Percentiles rank a stretch among this genome's conserved stretches.
phyloP scores from a whole-genome alignment of 2,329 filamentous ascomycete genomes.

The Dendryphion nanum region DNA sequence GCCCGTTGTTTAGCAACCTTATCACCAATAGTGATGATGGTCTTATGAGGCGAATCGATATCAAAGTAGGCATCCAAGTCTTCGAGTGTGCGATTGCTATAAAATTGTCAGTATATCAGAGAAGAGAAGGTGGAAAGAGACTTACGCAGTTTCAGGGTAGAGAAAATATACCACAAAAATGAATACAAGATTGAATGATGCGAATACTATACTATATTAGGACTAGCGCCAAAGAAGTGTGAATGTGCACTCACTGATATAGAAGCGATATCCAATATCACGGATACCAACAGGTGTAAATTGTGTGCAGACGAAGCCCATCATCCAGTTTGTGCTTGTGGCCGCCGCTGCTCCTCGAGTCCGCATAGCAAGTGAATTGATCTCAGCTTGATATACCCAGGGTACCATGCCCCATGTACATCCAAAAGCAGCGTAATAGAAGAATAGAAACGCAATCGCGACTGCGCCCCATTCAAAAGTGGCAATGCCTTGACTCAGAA shows the following conservation, averaged over 20 bases:
- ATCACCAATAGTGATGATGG: slow-evolving; percentile 15
- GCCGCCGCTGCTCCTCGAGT: slow-evolving; percentile 46
- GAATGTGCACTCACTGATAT: too few relatives aligned
- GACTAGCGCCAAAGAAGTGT: too few relatives aligned
- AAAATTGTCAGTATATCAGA: not conserved
- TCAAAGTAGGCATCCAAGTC: slow-evolving; percentile 27
- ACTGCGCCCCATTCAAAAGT: slow-evolving; percentile 7
- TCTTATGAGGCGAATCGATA: slow-evolving; percentile 13
- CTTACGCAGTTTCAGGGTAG: slow-evolving; percentile 27
- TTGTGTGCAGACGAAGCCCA: slow-evolving; percentile 45
- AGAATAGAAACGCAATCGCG: slow-evolving; percentile 13
- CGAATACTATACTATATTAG: slow-evolving; percentile 21
- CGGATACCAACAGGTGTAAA: slow-evolving; percentile 44
- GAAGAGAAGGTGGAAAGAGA: not conserved
- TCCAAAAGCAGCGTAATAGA: slow-evolving; percentile 13
- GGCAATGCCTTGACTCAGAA: slow-evolving; percentile 2
- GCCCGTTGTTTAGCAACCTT: slow-evolving; percentile 18
- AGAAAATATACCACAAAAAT: slow-evolving; percentile 21
- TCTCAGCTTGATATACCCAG: slow-evolving; percentile 45
- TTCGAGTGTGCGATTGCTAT: slow-evolving; percentile 24
- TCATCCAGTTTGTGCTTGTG: slow-evolving; percentile 47
- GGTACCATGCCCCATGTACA: slow-evolving; percentile 23
- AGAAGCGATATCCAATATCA: slow-evolving; percentile 44
- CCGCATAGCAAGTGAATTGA: slow-evolving; percentile 43
- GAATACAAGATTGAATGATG: slow-evolving; percentile 21